Evolutionary conservation across 1,284 basidiomycete species (phyloP).

Genomic region (Agroathelia rolfsii): DNA sequence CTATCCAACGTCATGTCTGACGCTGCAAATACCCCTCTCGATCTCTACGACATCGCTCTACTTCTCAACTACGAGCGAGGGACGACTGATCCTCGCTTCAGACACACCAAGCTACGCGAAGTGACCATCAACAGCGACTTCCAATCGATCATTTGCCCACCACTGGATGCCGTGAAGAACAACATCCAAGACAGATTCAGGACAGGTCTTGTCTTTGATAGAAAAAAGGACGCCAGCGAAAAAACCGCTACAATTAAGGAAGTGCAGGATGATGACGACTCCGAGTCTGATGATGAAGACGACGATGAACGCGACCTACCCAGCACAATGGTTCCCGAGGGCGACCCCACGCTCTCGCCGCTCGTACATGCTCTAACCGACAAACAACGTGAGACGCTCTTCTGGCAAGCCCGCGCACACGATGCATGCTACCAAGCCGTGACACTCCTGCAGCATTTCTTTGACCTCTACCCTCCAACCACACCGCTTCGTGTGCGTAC

Average conservation of each 20-base stretch:
- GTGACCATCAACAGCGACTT: slow-evolving; percentile 8
- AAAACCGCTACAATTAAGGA: too few species aligned
- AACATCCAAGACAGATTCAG: slow-evolving; percentile 9
- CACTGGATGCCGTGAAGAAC: slow-evolving; percentile 1
- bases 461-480: slow-evolving; percentile 16
- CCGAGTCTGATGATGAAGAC: slow-evolving; percentile 89
- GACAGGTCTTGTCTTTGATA: slow-evolving; percentile 19
- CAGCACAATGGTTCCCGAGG: slow-evolving; percentile 19
- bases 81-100: slow-evolving; percentile 19
- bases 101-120: slow-evolving; percentile 18
- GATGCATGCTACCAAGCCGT: slow-evolving; percentile 19
- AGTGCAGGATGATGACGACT: too few species aligned
- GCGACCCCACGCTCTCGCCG: slow-evolving; percentile 7
- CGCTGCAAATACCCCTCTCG: slow-evolving; percentile 9
- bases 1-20: too few species aligned
- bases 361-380: slow-evolving; percentile 11
- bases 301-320: slow-evolving; percentile 42
- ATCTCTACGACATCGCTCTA: slow-evolving; percentile 14
- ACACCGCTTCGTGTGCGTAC: slow-evolving; percentile 18
- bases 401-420: slow-evolving; percentile 21
- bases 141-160: slow-evolving; percentile 12
- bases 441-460: slow-evolving; percentile 19
- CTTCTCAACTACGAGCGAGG: slow-evolving; percentile 21
- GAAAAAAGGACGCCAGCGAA: too few species aligned
- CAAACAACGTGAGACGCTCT: slow-evolving; percentile 20